Evolutionary conservation across 495 filamentous ascomycete species (phyloP), one percentile per base, ranked within the genome.

Genomic region (Tuber aestivum): DNA sequence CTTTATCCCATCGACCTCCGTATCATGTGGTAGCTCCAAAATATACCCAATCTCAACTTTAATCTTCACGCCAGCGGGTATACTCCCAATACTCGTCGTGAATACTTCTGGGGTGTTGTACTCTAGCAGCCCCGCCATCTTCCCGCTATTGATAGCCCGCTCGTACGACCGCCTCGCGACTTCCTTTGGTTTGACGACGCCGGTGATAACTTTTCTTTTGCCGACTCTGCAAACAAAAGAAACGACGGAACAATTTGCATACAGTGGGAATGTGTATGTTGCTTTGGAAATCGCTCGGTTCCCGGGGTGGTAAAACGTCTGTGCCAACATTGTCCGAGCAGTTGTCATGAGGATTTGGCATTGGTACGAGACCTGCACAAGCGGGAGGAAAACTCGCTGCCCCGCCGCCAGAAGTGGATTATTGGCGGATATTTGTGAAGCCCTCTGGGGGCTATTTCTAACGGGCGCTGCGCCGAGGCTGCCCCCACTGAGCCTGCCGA

Each of bases 221-320:
- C 86, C 84, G 74, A 92, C 85, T 18, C 84, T 85, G 81, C 88
- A 90, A 6, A 84, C 86, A 76, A 92, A 92, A 32, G 84, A 85
- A 35, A 90, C 87, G 12, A 92, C 88, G 27, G 87, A 89, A 6
- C 91, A 87, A 42, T 89, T 89, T 77, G 91, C 88, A 78, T 89
- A 91, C 1, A 92, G 85, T 0, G 91, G 91, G 75, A 92, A 92
- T 2, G 85, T 86, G 83, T 93, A 92, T n/a, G 83, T 82, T 71
- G 89, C 85, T 74, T 89, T 83, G 40, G 86, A 80, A 71, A 90
- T 86, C 20, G 79, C 79, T 4, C 85, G 82, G 1, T 77, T 70
- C 0, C 85, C 86, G 0, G 88, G 86, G 77, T 90, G 91, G 70
- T 84, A 78, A 75, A 90, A 92, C 3, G 85, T 89, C 81, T 92